A percentile compares a stretch with the other conserved stretches of the same genome.
phyloP scores from a whole-genome alignment of 768 basidiomycete species.

The Hemileccinum impolitum region DNA sequence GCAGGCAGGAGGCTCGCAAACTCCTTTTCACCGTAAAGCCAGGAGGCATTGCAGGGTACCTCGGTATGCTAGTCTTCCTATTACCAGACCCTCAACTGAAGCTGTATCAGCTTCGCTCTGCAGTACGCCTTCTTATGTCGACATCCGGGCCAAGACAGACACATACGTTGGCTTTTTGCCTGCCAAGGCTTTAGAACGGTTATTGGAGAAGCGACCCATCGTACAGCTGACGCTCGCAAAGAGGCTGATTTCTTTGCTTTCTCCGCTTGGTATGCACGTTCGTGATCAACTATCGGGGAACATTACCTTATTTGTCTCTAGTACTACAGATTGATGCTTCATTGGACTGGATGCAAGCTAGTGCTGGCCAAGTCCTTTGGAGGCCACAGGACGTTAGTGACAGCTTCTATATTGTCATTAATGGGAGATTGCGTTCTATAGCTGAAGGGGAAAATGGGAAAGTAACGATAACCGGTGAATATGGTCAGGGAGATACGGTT shows the following conservation, averaged over 20 bases:
- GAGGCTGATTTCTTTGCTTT: constrained; percentile 90
- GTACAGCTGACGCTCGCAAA: constrained; percentile 95
- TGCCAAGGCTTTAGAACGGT: constrained; percentile 78
- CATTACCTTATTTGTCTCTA: constrained; percentile 29
- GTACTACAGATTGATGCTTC: constrained; percentile 97
- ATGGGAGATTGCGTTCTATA: constrained; percentile 91
- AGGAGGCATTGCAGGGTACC: constrained; percentile 96
- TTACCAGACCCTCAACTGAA: constrained; percentile 1
- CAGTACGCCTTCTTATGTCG: constrained; percentile 91
- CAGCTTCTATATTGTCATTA: constrained; percentile 97
- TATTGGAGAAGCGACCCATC: constrained; percentile 92
- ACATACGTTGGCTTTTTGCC: constrained; percentile 97
- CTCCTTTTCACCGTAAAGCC: constrained; percentile 93
- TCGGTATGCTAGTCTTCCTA: constrained; percentile 50
- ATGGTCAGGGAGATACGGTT: constrained; percentile 95
- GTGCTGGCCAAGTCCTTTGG: constrained; percentile 94
- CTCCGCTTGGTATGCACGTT: constrained; percentile 70
- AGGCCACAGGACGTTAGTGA: constrained; percentile 87
- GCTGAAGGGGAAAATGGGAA: constrained; percentile 73
- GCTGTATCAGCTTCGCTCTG: constrained; percentile 70
- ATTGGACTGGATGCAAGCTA: constrained; percentile 97
- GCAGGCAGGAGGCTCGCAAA: constrained; percentile 46
- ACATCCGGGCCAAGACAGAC: constrained; percentile 96
- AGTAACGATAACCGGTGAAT: constrained; percentile 84
- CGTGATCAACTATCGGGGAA: not conserved